Evolutionary conservation across 768 basidiomycete species (phyloP), one percentile per base, ranked within the genome.

Genomic region (Cyathus striatus): DNA sequence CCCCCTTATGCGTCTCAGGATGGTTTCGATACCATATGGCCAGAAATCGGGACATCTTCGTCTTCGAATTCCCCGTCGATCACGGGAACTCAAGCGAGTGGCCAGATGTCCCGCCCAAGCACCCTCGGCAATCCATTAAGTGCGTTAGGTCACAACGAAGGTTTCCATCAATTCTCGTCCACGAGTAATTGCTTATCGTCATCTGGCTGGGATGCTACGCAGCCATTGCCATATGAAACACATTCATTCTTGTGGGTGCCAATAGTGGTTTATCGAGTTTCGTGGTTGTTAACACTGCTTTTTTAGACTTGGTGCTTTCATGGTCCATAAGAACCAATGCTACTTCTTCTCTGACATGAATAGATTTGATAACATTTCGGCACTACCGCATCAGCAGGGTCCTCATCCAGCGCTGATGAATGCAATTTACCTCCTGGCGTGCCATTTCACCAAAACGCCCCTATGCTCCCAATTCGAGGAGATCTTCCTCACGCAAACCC

Each of bases 381-480:
- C 42, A 58, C 34, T 47, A 50, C 13, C 59, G 63, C n/a, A n/a
- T n/a, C 44, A 13, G 6, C 16, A 26, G 37, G 53, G 51, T 14
- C 72, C 76, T 2, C 80, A 82, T 52, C 75, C 81, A 1, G 75
- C 80, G 2, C 70, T 84, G 24, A 63, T 76, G 50, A 78, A 78
- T 51, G 74, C 79, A n/a, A 73, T 82, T 23, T 80, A 73, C 54
- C 73, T 83, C 40, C 62, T 82, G 40, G 79, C 71, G 3, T 78
- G 75, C 50, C 72, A 78, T 50, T 80, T 79, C 52, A 63, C 76
- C 26, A 65, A 64, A 14, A 66, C 62, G 4, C 63, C 70, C 23
- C 48, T 56, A 23, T 65, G 66, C 50, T 55, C 65, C 25, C 66
- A 63, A 9, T 57, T 79, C 26, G 75, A 81, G 51, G 55, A 66